Base-by-base conservation (phyloP, 371 early-diverging fungal species). In the Furculomyces boomerangus region DNA sequence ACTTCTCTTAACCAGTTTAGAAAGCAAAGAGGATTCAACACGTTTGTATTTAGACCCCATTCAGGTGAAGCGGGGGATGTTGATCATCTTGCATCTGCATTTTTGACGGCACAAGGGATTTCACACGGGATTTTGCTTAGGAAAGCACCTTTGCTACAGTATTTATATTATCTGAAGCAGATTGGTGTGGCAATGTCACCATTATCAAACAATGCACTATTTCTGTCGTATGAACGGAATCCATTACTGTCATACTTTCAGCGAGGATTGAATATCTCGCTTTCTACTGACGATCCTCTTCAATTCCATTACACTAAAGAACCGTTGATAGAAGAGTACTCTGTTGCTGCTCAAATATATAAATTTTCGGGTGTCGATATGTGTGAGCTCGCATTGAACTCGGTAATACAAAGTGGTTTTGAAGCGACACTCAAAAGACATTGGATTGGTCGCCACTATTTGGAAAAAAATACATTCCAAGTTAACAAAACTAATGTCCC, bases 271-370 rank as follows among this genome's bases (percentile, higher is more conserved):
- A 96, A 97, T 60, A 87, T 98, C 25, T 86, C 87, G 10, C 71
- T 98, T 32, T 93, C 93, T 3, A 96, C 97, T 1, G 99, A 98
- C 67, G 99, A 98, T 71, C 99, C 99, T 3, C 65, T 98, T 26
- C 98, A 98, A 68, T 97, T 98, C 75, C 99, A 98, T 60, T 96
- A 89, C 56, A 96, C 97, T 16, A 88, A 89, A 62, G 99, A 98
- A 66, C 99, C 99, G 0, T 64, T 98, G 61, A 98, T 97, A 64
- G 99, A 98, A 66, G 99, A 98, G 66, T 98, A 95, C 72, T 90
- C 91, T 61, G 90, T 96, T 0, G 96, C 94, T 1, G 86, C 96
- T n/a, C 96, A 89, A 80, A 96, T 98, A 55, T 98, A 93, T 90
- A 97, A 93, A 61, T 65, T 94, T 27, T 87, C 90, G 2, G 71